Conservation (phyloP, 306 rosid genomes). For the Senna siamea region DNA sequence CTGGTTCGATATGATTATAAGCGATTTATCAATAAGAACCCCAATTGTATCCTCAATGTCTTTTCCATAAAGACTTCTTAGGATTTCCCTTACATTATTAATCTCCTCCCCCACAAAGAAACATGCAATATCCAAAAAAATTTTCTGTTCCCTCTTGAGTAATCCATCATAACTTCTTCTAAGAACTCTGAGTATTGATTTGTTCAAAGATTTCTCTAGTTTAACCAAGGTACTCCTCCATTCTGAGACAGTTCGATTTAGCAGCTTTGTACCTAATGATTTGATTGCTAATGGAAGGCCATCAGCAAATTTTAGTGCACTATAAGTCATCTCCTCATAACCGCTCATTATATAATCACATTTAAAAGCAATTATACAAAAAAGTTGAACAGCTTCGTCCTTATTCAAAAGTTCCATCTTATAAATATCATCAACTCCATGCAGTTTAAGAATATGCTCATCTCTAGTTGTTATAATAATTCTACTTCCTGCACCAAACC, state of each 20-base stretch:
- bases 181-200: neutral
- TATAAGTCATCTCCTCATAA: neutral
- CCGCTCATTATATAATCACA: neutral
- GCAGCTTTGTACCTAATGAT: neutral
- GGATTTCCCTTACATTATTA: neutral
- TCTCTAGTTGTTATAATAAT: neutral
- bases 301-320: neutral
- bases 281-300: slow-evolving; percentile 4
- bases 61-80: no score
- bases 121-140: neutral
- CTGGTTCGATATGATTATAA: fast-evolving
- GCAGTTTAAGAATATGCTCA: neutral
- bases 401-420: neutral
- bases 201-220: no score
- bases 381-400: neutral
- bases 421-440: neutral
- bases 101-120: neutral
- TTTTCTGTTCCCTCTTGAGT: neutral
- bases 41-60: neutral
- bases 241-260: neutral
- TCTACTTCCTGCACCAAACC: neutral
- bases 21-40: slow-evolving; percentile 40
- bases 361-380: neutral
- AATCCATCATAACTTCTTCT: neutral
- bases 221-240: neutral